Base-by-base conservation (phyloP, 768 basidiomycete species). In the Boletus insuetus region DNA sequence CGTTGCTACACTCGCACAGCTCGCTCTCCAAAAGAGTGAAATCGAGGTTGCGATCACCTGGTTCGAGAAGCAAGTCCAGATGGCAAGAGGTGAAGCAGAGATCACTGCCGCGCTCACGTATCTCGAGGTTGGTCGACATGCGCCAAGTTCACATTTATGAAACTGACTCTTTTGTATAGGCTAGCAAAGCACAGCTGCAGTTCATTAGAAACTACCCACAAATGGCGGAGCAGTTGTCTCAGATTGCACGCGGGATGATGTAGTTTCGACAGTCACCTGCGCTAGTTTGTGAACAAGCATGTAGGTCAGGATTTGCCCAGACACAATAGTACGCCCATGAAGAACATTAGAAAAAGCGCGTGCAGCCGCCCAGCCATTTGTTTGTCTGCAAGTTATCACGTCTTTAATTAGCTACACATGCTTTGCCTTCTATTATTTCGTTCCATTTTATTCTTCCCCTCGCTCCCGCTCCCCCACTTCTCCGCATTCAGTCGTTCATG, bases 1-100 rank as follows among this genome's bases (percentile, higher is more conserved):
- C 0, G 87, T 98, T 6, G 93, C 94, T 17, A 98, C 95, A 1
- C 83, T 98, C 29, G 96, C 96, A 4, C 97, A 99, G 71, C 79
- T 99, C 20, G 84, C 82, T 56, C 72, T 98, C 58, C 96, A 98
- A 73, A 93, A 95, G 73, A 85, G 87, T 66, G 89, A 90, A 75
- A 85, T 97, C 56, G 84, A 89, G 39, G 80, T 85, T 55, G 97
- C 96, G 2, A 83, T 94, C 55, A 80, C 84, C 65, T 85, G 93
- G 84, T 97, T 99, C 64, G 81, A 84, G 68, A 81, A 82, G 67
- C 90, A 93, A 69, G 84, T 85, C 0, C 83, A 91, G 68, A 79
- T 98, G 57, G 92, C 94, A 22, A 79, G 96, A 74, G 95, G 88
- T 29, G 94, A 97, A 73, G 85, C 84, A 0, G 96, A 99, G 79